Base-by-base conservation (phyloP, 108 stramenopile genomes). In the Cafeteria roenbergensis region DNA sequence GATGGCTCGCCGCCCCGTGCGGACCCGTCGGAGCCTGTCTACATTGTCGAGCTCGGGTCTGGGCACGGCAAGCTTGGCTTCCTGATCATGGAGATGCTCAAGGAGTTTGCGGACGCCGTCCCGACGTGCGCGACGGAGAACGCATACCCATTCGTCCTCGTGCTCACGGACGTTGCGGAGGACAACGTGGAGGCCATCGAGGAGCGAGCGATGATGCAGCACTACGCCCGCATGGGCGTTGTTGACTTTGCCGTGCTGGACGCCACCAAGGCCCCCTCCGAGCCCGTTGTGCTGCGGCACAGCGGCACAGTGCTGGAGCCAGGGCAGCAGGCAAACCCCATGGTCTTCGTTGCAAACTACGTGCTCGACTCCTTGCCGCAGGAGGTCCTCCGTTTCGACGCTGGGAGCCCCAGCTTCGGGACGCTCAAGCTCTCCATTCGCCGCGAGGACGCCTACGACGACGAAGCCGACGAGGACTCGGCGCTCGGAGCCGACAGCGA, bases 161-260 rank as follows among this genome's bases (percentile, higher is more conserved):
- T 86, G 0, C 80, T 86, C 75, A 84, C 85, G 14, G 85, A 86
- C 57, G 83, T 83, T 62, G 80, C 80, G 6, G 73, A 83, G 69
- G 70, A 54, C 38, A 81, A 81, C 55, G 73, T 86, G 34, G 67
- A 71, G 14, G 83, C 81, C 35, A 83, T 82, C 84, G 51, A 38
- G 28, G 51, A 66, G 0, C 82, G 84, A 57, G 76, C 78, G 1
- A 61, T 36, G 26, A 38, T 86, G 48, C 61, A 72, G 56, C 28
- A 57, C 29, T 4, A 4, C 34, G 59, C 9, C 2, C 21, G 36
- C 20, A 36, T 34, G 0, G 85, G 84, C 25, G 55, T 62, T 55
- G 65, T 86, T 1, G 85, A 86, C 60, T 67, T 73, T 68, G 85
- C 82, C 27, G 81, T 82, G n/a, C 82, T 86, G 34, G 83, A 86